Conservation (phyloP, 148 eudicot genomes). For the Rhododendron ferrugineum region DNA sequence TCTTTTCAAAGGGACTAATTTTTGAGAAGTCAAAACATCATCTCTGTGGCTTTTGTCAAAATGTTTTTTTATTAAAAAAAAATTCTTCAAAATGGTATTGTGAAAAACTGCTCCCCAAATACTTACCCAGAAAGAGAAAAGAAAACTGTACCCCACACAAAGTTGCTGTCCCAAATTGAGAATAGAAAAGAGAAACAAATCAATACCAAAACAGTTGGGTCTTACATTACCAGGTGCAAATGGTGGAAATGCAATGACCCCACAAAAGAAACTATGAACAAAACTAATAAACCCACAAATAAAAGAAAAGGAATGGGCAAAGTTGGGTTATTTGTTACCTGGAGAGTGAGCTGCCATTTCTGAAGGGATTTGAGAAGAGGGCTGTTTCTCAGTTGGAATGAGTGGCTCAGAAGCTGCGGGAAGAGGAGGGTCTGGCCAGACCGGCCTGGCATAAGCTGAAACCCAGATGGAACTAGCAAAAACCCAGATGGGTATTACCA, state of each 20-base stretch:
- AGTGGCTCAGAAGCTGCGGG: constrained; percentile 32
- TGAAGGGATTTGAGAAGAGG: constrained; percentile 25
- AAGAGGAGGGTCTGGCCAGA: constrained; percentile 20
- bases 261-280: not conserved
- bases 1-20: not conserved
- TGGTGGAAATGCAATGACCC: not conserved
- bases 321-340: constrained; percentile 24
- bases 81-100: not conserved
- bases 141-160: not conserved
- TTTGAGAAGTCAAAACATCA: not conserved
- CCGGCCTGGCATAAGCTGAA: constrained; percentile 21
- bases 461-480: constrained; percentile 6
- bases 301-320: not conserved
- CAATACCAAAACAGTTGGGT: not conserved
- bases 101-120: not conserved
- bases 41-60: not conserved
- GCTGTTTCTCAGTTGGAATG: constrained; percentile 46
- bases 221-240: not conserved
- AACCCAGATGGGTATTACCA: constrained; percentile 30
- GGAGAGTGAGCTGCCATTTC: constrained; percentile 34
- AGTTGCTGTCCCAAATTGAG: not conserved
- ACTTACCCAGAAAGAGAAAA: no score
- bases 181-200: not conserved
- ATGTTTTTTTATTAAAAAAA: not conserved
- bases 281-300: not conserved